Evolutionary conservation across 768 basidiomycete genomes (phyloP).

Genomic region (Lactifluus pinguis): DNA sequence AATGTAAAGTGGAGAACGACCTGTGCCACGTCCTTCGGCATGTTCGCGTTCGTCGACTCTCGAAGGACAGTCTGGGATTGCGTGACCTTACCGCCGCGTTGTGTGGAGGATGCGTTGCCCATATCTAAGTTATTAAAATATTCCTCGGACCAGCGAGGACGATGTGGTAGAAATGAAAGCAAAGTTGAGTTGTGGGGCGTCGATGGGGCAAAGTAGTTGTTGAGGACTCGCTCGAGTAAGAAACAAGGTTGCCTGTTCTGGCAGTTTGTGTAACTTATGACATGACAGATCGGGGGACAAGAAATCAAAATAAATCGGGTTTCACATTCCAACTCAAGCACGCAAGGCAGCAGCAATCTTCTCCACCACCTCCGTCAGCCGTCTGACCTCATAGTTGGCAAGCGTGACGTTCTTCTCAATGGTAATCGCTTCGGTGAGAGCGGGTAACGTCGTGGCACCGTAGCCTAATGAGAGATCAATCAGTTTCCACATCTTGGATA

Average conservation of each 20-base stretch:
- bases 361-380: constrained; percentile 47
- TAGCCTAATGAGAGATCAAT: constrained; percentile 41
- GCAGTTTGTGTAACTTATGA: not conserved
- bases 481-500: not conserved
- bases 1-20: not conserved
- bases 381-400: constrained; percentile 49
- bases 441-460: constrained; percentile 79
- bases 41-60: constrained; percentile 6
- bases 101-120: constrained; percentile 15
- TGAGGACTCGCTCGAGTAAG: not conserved
- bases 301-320: not conserved
- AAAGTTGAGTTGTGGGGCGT: not conserved
- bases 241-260: not conserved
- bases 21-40: constrained; percentile 6
- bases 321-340: constrained; percentile 9
- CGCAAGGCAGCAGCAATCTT: constrained; percentile 27
- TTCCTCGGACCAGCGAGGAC: constrained; percentile 15
- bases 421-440: constrained; percentile 65
- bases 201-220: not conserved
- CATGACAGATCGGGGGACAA: too few relatives aligned
- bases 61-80: constrained; percentile 1
- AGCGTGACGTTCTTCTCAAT: constrained; percentile 56
- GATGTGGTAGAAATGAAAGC: constrained; percentile 7
- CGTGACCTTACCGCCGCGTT: constrained; percentile 3
- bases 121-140: not conserved